These are phyloP conservation scores for Fusarium oxysporum DNA, from an alignment of 2,329 filamentous ascomycete genomes.

Conservation along the genomic window DNA sequence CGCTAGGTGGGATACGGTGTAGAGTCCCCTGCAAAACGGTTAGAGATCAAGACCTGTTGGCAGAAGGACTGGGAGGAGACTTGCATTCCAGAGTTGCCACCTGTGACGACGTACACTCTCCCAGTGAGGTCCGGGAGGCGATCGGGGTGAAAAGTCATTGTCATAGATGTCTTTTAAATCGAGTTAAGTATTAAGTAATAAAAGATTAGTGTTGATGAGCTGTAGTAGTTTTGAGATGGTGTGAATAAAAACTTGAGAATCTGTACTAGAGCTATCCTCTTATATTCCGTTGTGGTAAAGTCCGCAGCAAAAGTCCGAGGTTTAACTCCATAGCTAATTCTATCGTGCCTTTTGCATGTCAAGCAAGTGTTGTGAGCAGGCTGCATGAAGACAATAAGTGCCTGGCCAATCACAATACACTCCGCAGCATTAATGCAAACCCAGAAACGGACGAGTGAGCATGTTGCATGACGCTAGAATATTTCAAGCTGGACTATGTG, in stretches of 20 bases:
- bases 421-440: not conserved
- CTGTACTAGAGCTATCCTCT: not conserved
- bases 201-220: not conserved
- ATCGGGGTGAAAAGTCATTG: conserved; percentile 21
- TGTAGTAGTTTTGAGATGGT: not conserved
- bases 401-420: not conserved
- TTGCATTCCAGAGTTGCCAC: conserved; percentile 26
- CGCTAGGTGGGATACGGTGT: conserved; percentile 24
- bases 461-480: conserved; percentile 25
- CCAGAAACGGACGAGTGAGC: conserved; percentile 10
- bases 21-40: conserved; percentile 15
- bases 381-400: not conserved
- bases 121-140: conserved; percentile 10
- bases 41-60: not conserved
- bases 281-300: not conserved
- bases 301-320: not conserved
- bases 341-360: not conserved
- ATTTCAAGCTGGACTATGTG: not conserved
- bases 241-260: too few relatives aligned
- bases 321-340: not conserved
- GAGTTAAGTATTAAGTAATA: not conserved
- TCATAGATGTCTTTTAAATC: not conserved
- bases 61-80: fast-evolving
- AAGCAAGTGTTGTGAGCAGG: conserved; percentile 8
- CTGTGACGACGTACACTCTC: conserved; percentile 27